Conservation (phyloP, 1,139 yeast genomes). For the Sugiyamaella pinicola region DNA sequence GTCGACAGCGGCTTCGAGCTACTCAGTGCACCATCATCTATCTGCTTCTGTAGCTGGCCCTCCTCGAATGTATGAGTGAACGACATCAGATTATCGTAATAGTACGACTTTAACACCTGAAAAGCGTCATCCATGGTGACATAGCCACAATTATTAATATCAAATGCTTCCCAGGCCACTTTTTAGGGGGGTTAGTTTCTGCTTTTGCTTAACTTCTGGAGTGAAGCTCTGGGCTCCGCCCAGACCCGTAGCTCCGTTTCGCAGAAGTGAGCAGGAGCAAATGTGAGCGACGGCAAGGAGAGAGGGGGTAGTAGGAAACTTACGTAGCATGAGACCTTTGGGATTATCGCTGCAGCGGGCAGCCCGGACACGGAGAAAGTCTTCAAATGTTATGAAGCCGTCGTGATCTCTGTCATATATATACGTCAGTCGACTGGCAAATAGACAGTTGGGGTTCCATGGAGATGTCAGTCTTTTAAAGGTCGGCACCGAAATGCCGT, state of each 20-base stretch:
- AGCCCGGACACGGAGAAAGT: constrained; percentile 20
- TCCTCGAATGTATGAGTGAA: constrained; percentile 9
- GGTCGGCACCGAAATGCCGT: constrained; percentile 29
- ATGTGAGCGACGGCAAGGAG: no score
- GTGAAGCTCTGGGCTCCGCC: no score
- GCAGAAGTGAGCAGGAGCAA: no score
- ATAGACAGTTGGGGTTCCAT: constrained; percentile 23
- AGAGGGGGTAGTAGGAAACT: no score
- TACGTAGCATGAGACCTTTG: not conserved
- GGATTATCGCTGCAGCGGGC: constrained; percentile 6
- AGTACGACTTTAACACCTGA: constrained; percentile 19
- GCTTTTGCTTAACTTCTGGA: not conserved
- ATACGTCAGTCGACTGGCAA: constrained; percentile 13
- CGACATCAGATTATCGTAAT: not conserved
- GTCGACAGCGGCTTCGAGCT: constrained; percentile 23
- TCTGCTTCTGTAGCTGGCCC: constrained; percentile 3
- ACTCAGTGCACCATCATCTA: constrained; percentile 17
- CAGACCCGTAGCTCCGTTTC: no score
- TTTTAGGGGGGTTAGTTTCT: not conserved
- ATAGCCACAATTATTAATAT: constrained; percentile 15
- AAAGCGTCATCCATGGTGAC: constrained; percentile 12
- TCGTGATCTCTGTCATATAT: constrained; percentile 33
- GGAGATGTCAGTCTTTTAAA: constrained; percentile 24
- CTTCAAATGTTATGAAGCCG: constrained; percentile 35
- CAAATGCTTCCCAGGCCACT: constrained; percentile 19